Evolutionary conservation across 2,329 filamentous ascomycete genomes (phyloP).

Genomic region (Tolypocladium cylindrosporum): DNA sequence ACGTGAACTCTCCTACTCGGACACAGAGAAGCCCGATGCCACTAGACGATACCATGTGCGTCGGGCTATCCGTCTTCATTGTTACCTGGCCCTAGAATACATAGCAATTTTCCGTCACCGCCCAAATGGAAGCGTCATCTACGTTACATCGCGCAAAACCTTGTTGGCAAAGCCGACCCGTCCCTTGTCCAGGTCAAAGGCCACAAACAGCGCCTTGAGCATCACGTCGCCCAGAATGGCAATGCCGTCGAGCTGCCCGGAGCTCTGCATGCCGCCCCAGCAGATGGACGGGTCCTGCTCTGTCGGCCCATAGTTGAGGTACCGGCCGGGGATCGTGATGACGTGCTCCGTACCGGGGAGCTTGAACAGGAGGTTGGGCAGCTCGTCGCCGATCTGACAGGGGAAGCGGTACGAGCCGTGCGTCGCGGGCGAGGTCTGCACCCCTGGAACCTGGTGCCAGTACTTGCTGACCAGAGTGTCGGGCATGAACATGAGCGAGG

Average conservation of each 20-base stretch:
- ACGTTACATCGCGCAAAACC: constrained; percentile 15
- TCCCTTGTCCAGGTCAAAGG: constrained; percentile 48
- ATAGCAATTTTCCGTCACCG: neutral
- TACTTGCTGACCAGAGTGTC: constrained; percentile 47
- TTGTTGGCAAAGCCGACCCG: constrained; percentile 35
- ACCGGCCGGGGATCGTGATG: constrained; percentile 42
- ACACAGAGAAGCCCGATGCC: neutral
- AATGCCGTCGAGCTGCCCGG: constrained; percentile 28
- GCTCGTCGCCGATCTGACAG: constrained; percentile 36
- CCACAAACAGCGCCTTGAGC: constrained; percentile 66
- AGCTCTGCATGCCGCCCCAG: constrained; percentile 66
- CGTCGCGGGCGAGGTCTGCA: constrained; percentile 39
- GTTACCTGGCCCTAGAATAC: neutral
- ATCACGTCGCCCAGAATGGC: constrained; percentile 71
- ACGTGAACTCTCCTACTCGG: neutral
- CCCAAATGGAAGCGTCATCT: neutral
- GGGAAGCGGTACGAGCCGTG: constrained; percentile 46
- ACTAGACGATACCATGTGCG: neutral
- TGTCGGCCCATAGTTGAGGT: constrained; percentile 44
- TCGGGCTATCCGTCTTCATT: neutral
- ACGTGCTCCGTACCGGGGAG: constrained; percentile 38
- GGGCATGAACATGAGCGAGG: constrained; percentile 53
- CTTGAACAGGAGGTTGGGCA: constrained; percentile 49
- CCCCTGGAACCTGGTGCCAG: constrained; percentile 42
- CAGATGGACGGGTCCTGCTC: constrained; percentile 44